phyloP scores from a whole-genome alignment of 345 rosid genomes.

The Salix koriyanagi region DNA sequence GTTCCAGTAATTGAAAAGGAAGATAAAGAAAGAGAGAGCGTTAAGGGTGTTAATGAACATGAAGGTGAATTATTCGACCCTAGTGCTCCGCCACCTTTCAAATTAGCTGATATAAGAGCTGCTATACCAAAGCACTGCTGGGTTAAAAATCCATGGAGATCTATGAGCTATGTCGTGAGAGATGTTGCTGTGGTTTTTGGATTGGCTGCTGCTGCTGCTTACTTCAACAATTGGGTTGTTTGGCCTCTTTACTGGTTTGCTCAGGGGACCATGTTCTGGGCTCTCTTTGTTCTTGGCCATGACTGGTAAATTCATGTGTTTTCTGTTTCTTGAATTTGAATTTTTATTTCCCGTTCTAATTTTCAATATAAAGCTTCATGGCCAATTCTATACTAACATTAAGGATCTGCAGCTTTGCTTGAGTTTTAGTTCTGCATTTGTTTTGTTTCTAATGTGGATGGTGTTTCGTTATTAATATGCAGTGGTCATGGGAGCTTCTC shows the following conservation, averaged over 20 bases:
- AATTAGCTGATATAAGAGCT: constrained; percentile 64
- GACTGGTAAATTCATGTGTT: constrained; percentile 54
- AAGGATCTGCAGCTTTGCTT: background rate
- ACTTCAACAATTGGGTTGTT: constrained; percentile 58
- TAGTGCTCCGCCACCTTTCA: constrained; percentile 29
- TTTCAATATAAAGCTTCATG: background rate
- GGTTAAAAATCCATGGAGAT: constrained; percentile 83
- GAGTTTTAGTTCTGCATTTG: background rate
- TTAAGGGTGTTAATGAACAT: constrained; percentile 9
- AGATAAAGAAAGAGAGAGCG: constrained; percentile 11
- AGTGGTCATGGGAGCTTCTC: constrained; percentile 98
- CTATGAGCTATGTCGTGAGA: constrained; percentile 74
- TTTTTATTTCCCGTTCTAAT: background rate
- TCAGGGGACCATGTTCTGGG: constrained; percentile 99
- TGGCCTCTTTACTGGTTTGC: constrained; percentile 94
- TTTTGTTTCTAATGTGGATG: background rate
- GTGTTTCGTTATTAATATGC: constrained; percentile 16
- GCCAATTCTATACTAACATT: background rate
- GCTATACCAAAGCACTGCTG: constrained; percentile 94
- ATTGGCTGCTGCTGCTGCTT: constrained; percentile 71
- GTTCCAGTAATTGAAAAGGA: constrained; percentile 23
- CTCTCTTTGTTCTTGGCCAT: constrained; percentile 93
- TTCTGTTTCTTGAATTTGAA: background rate
- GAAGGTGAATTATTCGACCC: constrained; percentile 38
- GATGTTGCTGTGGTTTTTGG: constrained; percentile 64